phyloP scores from a whole-genome alignment of 139 green algal genomes.

The Pleodorina starrii region DNA sequence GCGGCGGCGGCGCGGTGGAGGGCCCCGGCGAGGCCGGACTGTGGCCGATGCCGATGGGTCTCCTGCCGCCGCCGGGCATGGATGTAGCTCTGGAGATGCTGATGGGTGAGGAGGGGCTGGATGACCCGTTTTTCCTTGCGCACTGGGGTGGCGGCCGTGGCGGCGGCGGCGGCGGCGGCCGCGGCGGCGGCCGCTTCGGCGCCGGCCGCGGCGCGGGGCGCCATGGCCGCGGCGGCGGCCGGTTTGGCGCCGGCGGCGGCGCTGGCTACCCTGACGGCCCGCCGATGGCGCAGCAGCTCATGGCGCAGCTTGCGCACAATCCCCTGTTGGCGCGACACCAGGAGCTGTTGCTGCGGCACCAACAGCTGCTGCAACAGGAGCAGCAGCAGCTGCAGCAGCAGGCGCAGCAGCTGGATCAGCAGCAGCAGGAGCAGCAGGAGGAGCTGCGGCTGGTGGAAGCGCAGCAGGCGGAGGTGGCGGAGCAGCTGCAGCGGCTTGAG shows the following conservation, averaged over 20 bases:
- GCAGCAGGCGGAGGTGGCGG: too few relatives aligned
- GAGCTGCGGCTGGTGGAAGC: too few relatives aligned
- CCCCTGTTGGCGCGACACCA: background rate
- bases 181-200: background rate
- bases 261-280: too few relatives aligned
- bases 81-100: background rate
- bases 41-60: too few relatives aligned
- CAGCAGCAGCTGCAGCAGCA: background rate
- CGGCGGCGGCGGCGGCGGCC: too few relatives aligned
- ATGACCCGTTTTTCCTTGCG: background rate
- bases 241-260: background rate
- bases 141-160: background rate
- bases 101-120: background rate
- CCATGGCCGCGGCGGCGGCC: background rate
- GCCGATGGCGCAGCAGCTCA: background rate
- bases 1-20: background rate
- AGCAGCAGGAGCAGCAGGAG: background rate
- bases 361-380: background rate
- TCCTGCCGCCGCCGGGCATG: background rate
- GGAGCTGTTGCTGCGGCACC: background rate
- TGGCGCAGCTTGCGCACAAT: background rate
- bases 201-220: background rate
- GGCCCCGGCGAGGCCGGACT: too few relatives aligned
- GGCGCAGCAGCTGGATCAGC: background rate
- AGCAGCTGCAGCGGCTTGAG: too few relatives aligned